Evolutionary conservation across 208 protist species (phyloP), one percentile per base, ranked within the genome.

Genomic region (Vickermania ingenoplastis): DNA sequence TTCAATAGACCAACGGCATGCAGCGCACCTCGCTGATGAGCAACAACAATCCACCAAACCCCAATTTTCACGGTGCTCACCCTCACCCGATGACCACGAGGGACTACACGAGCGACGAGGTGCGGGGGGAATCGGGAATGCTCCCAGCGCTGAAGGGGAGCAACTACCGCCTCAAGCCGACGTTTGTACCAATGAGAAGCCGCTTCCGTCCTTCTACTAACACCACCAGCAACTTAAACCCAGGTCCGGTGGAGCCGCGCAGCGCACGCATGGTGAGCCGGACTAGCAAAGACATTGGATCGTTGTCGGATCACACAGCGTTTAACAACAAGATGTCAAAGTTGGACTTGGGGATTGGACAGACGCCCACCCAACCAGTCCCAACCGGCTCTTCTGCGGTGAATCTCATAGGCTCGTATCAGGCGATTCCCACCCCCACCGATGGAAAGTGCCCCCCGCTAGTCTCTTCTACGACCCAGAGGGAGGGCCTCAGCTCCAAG

Each of bases 281-380:
- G 11, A 45, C 36, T 17, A 17, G 36, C 11, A 45, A 45, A 17
- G 36, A 45, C 7, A 45, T 17, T 7, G 36, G 36, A 17, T 7
- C 36, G 11, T 17, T 45, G 11, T n/a, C 36, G 36, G 36, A 45
- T 17, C 36, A 45, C 36, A 45, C 36, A n/a, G 17, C 36, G 7
- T 45, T n/a, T 45, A 45, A 45, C 36, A 45, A 45, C 36, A 45
- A 45, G 36, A 45, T 45, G 36, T 45, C 36, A 17, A 45, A 45
- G 17, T 17, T 45, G 36, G 36, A 45, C 17, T 17, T 45, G 11
- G 36, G 36, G 36, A 45, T 45, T 7, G 36, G 36, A 7, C 7
- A n/a, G 11, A n/a, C 36, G 36, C 36, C 36, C 36, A 45, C 36
- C 17, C 36, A 45, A 45, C 36, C 36, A 45, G 11, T n/a, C 7